Base-by-base conservation (phyloP, 768 basidiomycete species). In the Lactarius psammicola region DNA sequence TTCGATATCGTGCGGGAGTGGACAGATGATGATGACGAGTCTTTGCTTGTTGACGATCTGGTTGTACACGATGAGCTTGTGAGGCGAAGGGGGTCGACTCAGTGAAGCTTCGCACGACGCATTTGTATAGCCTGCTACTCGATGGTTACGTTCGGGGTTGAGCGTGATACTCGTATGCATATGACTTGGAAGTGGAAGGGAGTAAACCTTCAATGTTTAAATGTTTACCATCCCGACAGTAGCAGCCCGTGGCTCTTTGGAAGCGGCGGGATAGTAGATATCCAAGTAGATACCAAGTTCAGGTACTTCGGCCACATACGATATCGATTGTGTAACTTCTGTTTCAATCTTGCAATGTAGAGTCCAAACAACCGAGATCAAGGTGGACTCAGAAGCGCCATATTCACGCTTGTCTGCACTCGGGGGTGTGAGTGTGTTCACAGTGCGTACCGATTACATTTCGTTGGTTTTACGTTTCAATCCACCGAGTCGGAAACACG, bases 1-100 rank as follows among this genome's bases (percentile, higher is more conserved):
- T 70, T 78, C 51, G 74, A 76, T 4, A 77, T 81, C 4, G 82
- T 82, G 23, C 73, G 76, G 59, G 72, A 72, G 18, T 11, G 55
- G 65, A 66, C 60, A 20, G 61, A 57, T 8, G 59, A 59, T 30
- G 65, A 56, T 26, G 64, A 61, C 4, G 58, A 60, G 44, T 26
- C 62, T 17, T 42, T 62, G 46, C 44, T 62, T 38, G 60, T 51
- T 33, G 55, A 60, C 34, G 60, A 66, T 51, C 65, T 57, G 30
- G 26, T 1, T 38, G 46, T 23, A 17, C 55, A 62, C n/a, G 44
- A 51, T 28, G 60, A 56, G 36, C 55, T 66, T 7, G 55, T 65
- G 55, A n/a, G n/a, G 46, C 59, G 55, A 55, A 60, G 59, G 26
- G 60, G 28, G 26, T 61, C 17, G 26, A 28, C 28, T 65, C 64